These are phyloP conservation scores for Prunus mume DNA, from an alignment of 306 rosid species.

Conservation along the genomic window DNA sequence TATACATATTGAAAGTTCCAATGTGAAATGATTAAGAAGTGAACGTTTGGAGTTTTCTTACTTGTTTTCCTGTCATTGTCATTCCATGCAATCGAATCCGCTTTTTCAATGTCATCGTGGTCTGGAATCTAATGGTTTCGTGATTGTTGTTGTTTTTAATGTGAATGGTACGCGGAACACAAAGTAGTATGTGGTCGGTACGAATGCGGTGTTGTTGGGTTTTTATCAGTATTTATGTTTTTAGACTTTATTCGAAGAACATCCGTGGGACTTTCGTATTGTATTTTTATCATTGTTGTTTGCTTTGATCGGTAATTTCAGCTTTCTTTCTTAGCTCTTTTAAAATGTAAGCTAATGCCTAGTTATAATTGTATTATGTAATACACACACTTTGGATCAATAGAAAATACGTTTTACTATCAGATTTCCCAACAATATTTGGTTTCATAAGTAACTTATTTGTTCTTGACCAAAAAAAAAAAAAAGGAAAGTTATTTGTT, in stretches of 20 bases:
- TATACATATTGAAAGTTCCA: not conserved
- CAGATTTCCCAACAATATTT: not conserved
- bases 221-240: not conserved
- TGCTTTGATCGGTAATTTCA: conserved; percentile 6
- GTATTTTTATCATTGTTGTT: conserved; percentile 12
- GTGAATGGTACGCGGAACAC: conserved; percentile 6
- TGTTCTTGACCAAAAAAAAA: not conserved
- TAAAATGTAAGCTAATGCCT: not conserved
- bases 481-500: not conserved
- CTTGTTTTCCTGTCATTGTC: conserved; percentile 10
- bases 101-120: conserved; percentile 4
- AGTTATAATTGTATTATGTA: not conserved
- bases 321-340: not conserved
- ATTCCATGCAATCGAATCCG: conserved; percentile 4
- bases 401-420: not conserved
- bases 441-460: not conserved
- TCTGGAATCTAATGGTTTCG: conserved; percentile 1
- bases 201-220: not conserved
- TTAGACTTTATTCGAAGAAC: not conserved
- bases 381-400: not conserved
- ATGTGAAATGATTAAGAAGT: conserved; percentile 17
- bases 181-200: not conserved
- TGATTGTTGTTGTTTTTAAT: conserved; percentile 8
- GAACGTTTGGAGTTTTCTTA: conserved; percentile 4
- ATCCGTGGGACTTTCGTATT: not conserved